Conservation (phyloP, 2,329 filamentous ascomycete genomes). For the Stachybotrys chartarum region DNA sequence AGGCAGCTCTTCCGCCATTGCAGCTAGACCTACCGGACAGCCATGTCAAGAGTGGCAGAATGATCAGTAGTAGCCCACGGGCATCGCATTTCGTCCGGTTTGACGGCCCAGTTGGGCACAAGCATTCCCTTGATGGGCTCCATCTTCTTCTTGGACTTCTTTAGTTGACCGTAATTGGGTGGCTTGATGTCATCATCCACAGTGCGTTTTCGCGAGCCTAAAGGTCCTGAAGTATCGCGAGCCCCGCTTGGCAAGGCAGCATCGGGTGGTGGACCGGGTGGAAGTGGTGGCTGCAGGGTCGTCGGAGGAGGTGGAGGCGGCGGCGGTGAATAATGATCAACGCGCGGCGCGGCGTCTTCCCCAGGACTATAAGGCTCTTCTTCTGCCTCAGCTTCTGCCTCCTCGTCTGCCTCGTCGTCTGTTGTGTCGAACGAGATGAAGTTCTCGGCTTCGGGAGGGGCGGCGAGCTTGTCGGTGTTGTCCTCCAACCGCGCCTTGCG, state of each 20-base stretch:
- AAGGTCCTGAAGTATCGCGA: constrained; percentile 29
- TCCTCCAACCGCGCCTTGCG: constrained; percentile 73
- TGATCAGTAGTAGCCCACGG: constrained; percentile 61
- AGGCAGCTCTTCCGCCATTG: no score
- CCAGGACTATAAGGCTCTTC: background rate
- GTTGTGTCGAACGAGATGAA: constrained; percentile 82
- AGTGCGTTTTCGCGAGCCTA: constrained; percentile 69
- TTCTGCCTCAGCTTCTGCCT: constrained; percentile 4
- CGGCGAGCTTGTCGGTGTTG: constrained; percentile 36
- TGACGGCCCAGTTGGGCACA: constrained; percentile 43
- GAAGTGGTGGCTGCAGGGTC: constrained; percentile 10
- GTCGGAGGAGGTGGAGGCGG: constrained; percentile 13
- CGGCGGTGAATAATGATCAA: background rate
- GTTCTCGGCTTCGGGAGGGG: constrained; percentile 60
- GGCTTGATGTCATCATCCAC: constrained; percentile 60
- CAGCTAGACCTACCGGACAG: constrained; percentile 43
- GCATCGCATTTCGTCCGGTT: constrained; percentile 31
- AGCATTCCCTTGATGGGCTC: constrained; percentile 44
- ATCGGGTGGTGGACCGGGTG: constrained; percentile 10
- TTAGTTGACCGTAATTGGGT: constrained; percentile 43
- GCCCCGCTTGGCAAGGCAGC: constrained; percentile 2
- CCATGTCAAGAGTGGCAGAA: constrained; percentile 43
- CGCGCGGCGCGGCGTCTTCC: background rate
- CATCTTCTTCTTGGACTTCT: constrained; percentile 34
- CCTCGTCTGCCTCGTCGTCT: constrained; percentile 33